These are phyloP conservation scores for Nematocida ironsii DNA, from an alignment of 371 early-diverging fungal species.

Conservation along the genomic window DNA sequence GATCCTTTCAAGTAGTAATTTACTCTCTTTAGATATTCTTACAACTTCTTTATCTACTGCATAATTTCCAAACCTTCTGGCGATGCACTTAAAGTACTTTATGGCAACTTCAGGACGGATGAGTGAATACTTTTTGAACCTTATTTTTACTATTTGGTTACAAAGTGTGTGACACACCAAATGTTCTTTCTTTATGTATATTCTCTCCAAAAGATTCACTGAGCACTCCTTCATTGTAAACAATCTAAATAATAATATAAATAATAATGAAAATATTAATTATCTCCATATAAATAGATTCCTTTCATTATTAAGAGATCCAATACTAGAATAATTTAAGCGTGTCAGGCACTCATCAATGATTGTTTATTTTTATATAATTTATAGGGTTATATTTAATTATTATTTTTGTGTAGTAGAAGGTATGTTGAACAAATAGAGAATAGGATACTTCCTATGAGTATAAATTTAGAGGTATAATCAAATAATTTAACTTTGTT, in stretches of 20 bases:
- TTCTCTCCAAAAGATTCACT: conserved; percentile 15
- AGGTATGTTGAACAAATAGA: background rate
- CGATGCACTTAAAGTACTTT: conserved; percentile 35
- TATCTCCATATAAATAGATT: too few relatives aligned
- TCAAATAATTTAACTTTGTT: conserved; percentile 21
- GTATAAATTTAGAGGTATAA: conserved; percentile 2
- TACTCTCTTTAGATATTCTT: conserved; percentile 25
- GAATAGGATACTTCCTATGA: conserved; percentile 3
- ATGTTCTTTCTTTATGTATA: conserved; percentile 41
- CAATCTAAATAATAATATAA: conserved; percentile 36
- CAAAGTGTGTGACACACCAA: conserved; percentile 49
- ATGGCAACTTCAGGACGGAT: conserved; percentile 39
- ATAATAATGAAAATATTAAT: conserved; percentile 14
- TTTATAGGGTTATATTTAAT: background rate
- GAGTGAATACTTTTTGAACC: background rate
- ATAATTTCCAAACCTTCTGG: conserved; percentile 22
- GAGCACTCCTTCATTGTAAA: conserved; percentile 39
- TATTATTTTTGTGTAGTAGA: background rate
- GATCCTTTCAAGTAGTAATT: conserved; percentile 22
- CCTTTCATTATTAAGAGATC: too few relatives aligned
- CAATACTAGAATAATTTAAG: too few relatives aligned
- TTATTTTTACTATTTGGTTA: conserved; percentile 20
- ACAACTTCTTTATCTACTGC: background rate
- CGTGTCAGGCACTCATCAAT: too few relatives aligned
- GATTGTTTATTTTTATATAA: too few relatives aligned